Percentiles rank a stretch among this genome's conserved stretches.
Evolutionary conservation across 2,329 filamentous ascomycete species (phyloP).

Genomic region (Penicillium sp.): DNA sequence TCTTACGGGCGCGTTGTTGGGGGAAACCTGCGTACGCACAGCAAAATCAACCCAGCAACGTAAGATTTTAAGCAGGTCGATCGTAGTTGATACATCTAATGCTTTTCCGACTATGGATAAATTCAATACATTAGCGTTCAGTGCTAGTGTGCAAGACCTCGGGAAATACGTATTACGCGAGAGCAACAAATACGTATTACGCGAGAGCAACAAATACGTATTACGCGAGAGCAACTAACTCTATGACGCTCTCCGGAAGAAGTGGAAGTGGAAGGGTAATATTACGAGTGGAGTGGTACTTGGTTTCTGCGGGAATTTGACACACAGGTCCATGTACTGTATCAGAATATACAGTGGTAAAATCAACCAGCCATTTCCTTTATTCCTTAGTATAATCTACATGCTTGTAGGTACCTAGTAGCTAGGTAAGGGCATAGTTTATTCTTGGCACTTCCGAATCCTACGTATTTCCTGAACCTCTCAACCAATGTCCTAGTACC

Average conservation of each 20-base stretch:
- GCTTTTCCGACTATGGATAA: background rate
- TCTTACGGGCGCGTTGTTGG: background rate
- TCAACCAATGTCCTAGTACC: background rate
- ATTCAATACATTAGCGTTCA: background rate
- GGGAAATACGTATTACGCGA: background rate
- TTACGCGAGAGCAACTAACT: constrained; percentile 6
- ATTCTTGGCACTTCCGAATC: background rate
- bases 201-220: background rate
- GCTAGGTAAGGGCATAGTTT: background rate
- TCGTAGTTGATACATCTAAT: background rate
- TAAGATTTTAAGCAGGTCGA: background rate
- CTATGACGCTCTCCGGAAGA: constrained; percentile 21
- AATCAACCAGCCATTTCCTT: background rate
- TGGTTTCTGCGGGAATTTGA: background rate
- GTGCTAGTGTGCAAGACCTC: background rate
- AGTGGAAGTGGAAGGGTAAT: constrained; percentile 7
- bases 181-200: background rate
- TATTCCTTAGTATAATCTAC: background rate
- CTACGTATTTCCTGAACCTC: background rate
- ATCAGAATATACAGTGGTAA: constrained; percentile 1
- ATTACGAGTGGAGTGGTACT: constrained; percentile 13
- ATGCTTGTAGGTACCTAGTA: background rate
- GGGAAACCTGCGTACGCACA: background rate
- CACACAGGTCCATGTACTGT: background rate
- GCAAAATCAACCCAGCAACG: background rate